Base-by-base conservation (phyloP, 139 green algal genomes). In the Volvox reticuliferus region DNA sequence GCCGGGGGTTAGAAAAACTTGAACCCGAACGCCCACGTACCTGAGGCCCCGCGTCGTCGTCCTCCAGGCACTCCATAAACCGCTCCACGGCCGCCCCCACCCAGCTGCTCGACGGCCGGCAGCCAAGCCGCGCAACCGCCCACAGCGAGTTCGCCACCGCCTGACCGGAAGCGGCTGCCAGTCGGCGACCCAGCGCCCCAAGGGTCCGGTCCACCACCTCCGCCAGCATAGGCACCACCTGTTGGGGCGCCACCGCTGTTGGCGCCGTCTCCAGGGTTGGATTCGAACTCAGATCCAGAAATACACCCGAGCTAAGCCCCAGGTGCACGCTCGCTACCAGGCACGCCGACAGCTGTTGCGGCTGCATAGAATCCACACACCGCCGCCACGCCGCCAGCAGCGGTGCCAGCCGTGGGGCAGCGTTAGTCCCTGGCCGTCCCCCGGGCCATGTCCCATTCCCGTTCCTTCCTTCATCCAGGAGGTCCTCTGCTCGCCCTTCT, bases 121-220 rank as follows among this genome's bases (percentile, higher is more conserved):
- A 36, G 32, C 88, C 91, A 28, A 94, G 63, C 69, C 82, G 76
- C 26, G 91, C 88, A 32, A 82, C 77, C 36, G 91, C 91, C 88
- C 91, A 92, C 67, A 94, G 84, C 83, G 88, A 62, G 67, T 91
- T 91, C 6, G 88, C 87, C 18, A 89, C 67, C 55, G 0, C 30
- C 76, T 86, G 87, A 3, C 76, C 86, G 50, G 55, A 62, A 22
- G 32, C 30, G 1, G 75, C 61, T 33, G 12, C 3, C 75, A 85
- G 55, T 24, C 14, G 30, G 24, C 32, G 75, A 5, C n/a, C 44
- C 75, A 67, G 86, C 1, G 13, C 2, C 44, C 19, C 32, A 28
- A 75, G 28, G 2, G 50, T 28, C 28, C 37, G 68, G 5, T 37
- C 71, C 50, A 83, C 44, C n/a, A 62, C 65, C 21, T 73, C 65